Conservation (phyloP, 2,329 filamentous ascomycete genomes). For the Tolypocladium tropicale region DNA sequence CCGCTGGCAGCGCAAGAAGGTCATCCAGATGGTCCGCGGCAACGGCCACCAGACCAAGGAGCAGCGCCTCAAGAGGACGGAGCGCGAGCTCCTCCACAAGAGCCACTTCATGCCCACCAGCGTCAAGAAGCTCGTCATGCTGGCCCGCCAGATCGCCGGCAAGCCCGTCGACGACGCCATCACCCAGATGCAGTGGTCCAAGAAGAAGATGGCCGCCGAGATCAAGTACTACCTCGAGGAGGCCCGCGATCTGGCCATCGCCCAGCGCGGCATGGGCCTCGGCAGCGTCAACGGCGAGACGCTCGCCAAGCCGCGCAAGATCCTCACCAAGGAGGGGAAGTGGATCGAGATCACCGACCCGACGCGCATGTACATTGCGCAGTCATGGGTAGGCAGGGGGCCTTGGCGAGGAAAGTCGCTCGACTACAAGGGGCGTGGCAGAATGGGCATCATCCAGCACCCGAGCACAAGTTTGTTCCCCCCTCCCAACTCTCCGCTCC, state of each 20-base stretch:
- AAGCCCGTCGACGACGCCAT: slow-evolving; percentile 94
- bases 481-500: neutral
- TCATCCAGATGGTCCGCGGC: slow-evolving; percentile 63
- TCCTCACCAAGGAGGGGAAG: slow-evolving; percentile 66
- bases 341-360: slow-evolving; percentile 62
- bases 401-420: slow-evolving; percentile 44
- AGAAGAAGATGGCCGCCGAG: slow-evolving; percentile 83
- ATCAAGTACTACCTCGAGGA: slow-evolving; percentile 70
- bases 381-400: slow-evolving; percentile 86
- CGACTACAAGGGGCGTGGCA: slow-evolving; percentile 69
- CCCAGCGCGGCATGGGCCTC: slow-evolving; percentile 76
- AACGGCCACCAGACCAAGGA: slow-evolving; percentile 43
- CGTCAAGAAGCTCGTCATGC: slow-evolving; percentile 79
- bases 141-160: slow-evolving; percentile 81
- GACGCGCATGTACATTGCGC: slow-evolving; percentile 77
- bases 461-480: slow-evolving; percentile 62
- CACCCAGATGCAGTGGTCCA: slow-evolving; percentile 87
- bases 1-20: slow-evolving; percentile 74
- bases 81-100: slow-evolving; percentile 45
- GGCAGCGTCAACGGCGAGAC: slow-evolving; percentile 30
- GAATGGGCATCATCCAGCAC: slow-evolving; percentile 55
- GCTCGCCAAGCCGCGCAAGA: slow-evolving; percentile 34
- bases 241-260: slow-evolving; percentile 72
- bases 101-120: slow-evolving; percentile 72
- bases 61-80: slow-evolving; percentile 56